A percentile compares a stretch with the other conserved stretches of the same genome.
Conservation (phyloP, 148 eudicot genomes). For the Limonium bicolor region DNA sequence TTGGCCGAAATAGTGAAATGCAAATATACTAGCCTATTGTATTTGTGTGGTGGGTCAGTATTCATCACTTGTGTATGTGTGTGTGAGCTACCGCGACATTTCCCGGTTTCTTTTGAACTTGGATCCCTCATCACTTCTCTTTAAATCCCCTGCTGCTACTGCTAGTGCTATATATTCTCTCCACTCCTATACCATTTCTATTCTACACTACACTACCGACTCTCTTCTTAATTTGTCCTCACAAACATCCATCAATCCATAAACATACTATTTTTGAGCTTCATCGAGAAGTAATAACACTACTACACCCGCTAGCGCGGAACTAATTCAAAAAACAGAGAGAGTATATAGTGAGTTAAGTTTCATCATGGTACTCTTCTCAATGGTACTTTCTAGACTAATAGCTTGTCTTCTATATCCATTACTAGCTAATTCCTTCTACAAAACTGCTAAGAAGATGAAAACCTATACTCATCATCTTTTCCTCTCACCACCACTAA, state of each 20-base stretch:
- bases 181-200: slow-evolving; percentile 1
- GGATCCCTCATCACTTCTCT: background rate
- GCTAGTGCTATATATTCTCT: too few species aligned
- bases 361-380: slow-evolving; percentile 5
- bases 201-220: too few species aligned
- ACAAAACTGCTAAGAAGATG: background rate
- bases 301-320: too few species aligned
- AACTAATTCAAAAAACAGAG: background rate
- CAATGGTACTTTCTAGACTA: background rate
- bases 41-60: too few species aligned
- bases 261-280: background rate
- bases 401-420: slow-evolving; percentile 1
- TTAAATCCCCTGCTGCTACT: too few species aligned
- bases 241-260: background rate
- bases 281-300: too few species aligned
- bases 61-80: too few species aligned
- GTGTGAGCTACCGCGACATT: too few species aligned
- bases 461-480: background rate
- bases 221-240: too few species aligned
- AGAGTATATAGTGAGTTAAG: too few species aligned
- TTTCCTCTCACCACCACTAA: too few species aligned
- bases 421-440: background rate
- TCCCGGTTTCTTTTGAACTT: slow-evolving; percentile 1
- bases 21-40: too few species aligned
- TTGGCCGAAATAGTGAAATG: background rate